Evolutionary conservation across 148 eudicot genomes (phyloP), one percentile per base, ranked within the genome.

Genomic region (Drosera capensis): DNA sequence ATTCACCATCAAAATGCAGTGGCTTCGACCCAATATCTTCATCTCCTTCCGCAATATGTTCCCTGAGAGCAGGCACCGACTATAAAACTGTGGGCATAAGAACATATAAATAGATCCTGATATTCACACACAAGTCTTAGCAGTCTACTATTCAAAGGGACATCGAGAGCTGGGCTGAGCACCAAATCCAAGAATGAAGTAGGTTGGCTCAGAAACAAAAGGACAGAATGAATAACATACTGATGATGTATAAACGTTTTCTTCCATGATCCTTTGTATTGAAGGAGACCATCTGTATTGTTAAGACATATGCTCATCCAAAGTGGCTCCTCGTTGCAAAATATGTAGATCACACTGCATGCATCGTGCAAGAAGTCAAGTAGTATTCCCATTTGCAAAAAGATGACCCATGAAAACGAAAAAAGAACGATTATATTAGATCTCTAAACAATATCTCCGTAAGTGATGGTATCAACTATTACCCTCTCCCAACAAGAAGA

Each of bases 291-390:
- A 64, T 55, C 66, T 26, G 55, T 44, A 59, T 56, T 64, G 58
- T 52, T 59, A 16, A 90, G 78, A 58, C 99, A 90, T 39, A 90
- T 63, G 43, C 62, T 69, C 95, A 85, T 90, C 95, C 99, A 90
- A 23, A 85, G 88, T 31, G 95, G 99, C 51, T 90, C 99, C 59
- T 90, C 99, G 62, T 81, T 90, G 82, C 95, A 90, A 39, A 90
- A 67, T 45, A 90, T 79, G 64, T 85, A 90, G 93, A 90, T 71
- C 66, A 85, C 95, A 70, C 99, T 90, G 75, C 77, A 85, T 39
- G 51, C 43, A 45, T 5, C 26, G 23, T 48, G 43, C 13, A 38
- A 31, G 47, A 41, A 39, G 18, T 25, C 23, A 8, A 14, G 35
- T 17, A 48, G 20, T 12, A 55, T 28, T 40, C 49, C 44, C 29